Evolutionary conservation across 106 monocot genomes (phyloP).

Genomic region (Acanthochlamys bracteata): DNA sequence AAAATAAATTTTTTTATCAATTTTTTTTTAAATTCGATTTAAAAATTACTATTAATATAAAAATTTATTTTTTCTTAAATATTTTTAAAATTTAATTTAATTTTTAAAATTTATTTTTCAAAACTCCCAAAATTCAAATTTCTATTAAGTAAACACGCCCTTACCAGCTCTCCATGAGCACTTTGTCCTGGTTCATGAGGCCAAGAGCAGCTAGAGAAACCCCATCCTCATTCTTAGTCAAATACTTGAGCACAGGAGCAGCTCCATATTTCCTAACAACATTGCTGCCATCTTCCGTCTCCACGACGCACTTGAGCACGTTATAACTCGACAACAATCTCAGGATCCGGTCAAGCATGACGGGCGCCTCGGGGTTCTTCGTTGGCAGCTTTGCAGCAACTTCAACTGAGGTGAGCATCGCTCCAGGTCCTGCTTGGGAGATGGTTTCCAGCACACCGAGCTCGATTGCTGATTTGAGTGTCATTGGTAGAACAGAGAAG

Average conservation of each 20-base stretch:
- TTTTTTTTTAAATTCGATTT: too few species aligned
- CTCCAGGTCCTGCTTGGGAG: slow-evolving; percentile 6
- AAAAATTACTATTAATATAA: too few species aligned
- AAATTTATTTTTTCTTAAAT: too few species aligned
- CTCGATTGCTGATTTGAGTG: slow-evolving; percentile 13
- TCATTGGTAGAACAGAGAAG: slow-evolving; percentile 5
- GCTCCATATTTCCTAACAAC: slow-evolving; percentile 7
- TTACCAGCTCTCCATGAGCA: slow-evolving; percentile 21
- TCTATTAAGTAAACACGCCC: too few species aligned
- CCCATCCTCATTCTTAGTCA: slow-evolving; percentile 11
- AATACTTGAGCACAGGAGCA: not conserved
- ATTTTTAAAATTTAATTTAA: too few species aligned
- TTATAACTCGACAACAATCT: slow-evolving; percentile 11
- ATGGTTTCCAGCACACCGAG: slow-evolving; percentile 9
- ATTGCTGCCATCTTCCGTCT: slow-evolving; percentile 2
- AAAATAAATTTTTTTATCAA: too few species aligned
- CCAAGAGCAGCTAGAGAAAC: slow-evolving; percentile 16
- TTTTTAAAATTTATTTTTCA: too few species aligned
- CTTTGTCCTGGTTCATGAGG: slow-evolving; percentile 22
- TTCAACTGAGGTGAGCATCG: slow-evolving; percentile 3
- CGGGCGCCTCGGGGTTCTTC: slow-evolving; percentile 9
- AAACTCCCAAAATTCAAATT: too few species aligned
- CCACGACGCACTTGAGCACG: slow-evolving; percentile 10
- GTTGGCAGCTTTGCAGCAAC: slow-evolving; percentile 8
- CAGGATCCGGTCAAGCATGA: slow-evolving; percentile 9